Conservation (phyloP, 2,329 filamentous ascomycete genomes). For the Blastomyces parvus region DNA sequence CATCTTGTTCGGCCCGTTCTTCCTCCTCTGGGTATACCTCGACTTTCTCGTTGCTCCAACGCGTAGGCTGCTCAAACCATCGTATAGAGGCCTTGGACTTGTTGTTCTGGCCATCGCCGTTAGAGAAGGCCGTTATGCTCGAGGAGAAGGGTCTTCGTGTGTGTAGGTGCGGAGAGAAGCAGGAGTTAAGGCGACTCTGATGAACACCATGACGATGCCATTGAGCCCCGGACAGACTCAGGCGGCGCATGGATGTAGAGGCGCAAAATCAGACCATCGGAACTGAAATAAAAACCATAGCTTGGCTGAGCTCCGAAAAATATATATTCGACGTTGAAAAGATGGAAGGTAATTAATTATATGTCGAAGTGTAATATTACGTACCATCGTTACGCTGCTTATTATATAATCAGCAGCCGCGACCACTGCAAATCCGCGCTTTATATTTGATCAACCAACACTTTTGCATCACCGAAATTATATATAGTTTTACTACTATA, state of each 20-base stretch:
- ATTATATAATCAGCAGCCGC: neutral
- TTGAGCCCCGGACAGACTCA: slow-evolving; percentile 35
- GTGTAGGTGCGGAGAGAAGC: slow-evolving; percentile 14
- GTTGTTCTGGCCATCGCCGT: slow-evolving; percentile 21
- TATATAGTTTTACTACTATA: neutral
- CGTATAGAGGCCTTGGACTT: slow-evolving; percentile 33
- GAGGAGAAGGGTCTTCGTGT: slow-evolving; percentile 25
- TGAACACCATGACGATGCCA: slow-evolving; percentile 35
- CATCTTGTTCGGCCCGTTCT: slow-evolving; percentile 29
- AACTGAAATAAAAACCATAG: slow-evolving; percentile 9
- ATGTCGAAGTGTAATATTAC: slow-evolving; percentile 5
- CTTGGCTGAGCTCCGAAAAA: slow-evolving; percentile 12
- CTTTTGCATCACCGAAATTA: neutral
- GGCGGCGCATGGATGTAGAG: slow-evolving; percentile 36
- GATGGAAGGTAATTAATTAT: neutral
- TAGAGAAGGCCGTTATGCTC: slow-evolving; percentile 21
- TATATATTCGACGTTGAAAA: slow-evolving; percentile 12
- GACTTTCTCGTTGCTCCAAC: slow-evolving; percentile 27
- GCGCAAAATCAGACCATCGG: slow-evolving; percentile 25
- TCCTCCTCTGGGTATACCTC: slow-evolving; percentile 34
- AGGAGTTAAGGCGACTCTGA: slow-evolving; percentile 23
- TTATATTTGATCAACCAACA: too few relatives aligned
- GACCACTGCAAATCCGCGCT: neutral
- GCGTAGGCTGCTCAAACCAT: slow-evolving; percentile 36
- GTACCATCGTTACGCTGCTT: too few relatives aligned